These are phyloP conservation scores for Cyberlindnera suaveolens DNA, from an alignment of 805 yeast genomes.

Conservation along the genomic window DNA sequence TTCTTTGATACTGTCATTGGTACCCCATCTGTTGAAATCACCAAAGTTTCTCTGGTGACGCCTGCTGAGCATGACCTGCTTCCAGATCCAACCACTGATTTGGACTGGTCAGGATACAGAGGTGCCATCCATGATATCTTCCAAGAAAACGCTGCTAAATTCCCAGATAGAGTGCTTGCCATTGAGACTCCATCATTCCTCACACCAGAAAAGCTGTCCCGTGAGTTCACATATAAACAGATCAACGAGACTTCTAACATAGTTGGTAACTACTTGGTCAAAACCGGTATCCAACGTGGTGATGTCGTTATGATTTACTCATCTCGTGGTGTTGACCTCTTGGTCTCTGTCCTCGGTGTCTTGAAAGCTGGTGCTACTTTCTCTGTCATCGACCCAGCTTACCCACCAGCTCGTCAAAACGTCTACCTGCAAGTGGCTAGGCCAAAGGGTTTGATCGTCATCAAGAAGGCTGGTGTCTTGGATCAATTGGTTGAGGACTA, in stretches of 20 bases:
- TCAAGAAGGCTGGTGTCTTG: conserved; percentile 83
- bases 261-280: conserved; percentile 82
- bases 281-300: conserved; percentile 78
- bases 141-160: conserved; percentile 73
- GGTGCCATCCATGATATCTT: conserved; percentile 98
- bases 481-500: conserved; percentile 75
- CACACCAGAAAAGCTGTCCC: conserved; percentile 42
- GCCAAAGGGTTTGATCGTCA: conserved; percentile 86
- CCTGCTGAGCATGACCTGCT: conserved; percentile 49
- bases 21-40: conserved; percentile 38
- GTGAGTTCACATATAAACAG: conserved; percentile 78
- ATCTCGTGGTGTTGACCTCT: conserved; percentile 92
- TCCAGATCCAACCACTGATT: conserved; percentile 83
- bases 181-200: conserved; percentile 80
- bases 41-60: conserved; percentile 66
- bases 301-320: conserved; percentile 98
- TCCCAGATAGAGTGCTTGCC: conserved; percentile 86
- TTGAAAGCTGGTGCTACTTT: conserved; percentile 98
- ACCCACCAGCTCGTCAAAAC: conserved; percentile 97
- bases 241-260: conserved; percentile 90
- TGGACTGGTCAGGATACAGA: conserved; percentile 86
- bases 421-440: conserved; percentile 88
- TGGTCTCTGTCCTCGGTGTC: conserved; percentile 97
- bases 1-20: conserved; percentile 36
- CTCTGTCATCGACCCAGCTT: conserved; percentile 97